Percentiles rank a stretch among this genome's conserved stretches.
Conservation (phyloP, 768 basidiomycete genomes). For the Amyloporia xantha region DNA sequence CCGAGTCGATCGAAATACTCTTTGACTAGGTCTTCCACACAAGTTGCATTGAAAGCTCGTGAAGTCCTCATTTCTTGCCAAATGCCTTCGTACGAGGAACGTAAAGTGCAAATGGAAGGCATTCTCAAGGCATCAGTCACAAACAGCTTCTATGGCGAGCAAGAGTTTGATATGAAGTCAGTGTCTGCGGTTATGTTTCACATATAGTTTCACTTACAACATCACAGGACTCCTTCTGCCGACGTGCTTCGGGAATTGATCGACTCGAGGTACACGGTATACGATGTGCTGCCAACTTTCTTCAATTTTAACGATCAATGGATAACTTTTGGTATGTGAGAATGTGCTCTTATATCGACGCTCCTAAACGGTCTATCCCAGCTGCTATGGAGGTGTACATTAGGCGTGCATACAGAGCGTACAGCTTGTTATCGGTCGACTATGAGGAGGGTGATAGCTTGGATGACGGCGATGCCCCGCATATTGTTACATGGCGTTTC, state of each 20-base stretch:
- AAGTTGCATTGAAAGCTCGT: slow-evolving; percentile 90
- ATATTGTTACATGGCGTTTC: slow-evolving; percentile 90
- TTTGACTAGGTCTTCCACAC: slow-evolving; percentile 69
- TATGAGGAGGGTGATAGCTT: slow-evolving; percentile 87
- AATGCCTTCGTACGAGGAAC: slow-evolving; percentile 96
- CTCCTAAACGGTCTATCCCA: slow-evolving; percentile 23
- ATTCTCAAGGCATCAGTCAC: slow-evolving; percentile 86
- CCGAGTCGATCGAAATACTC: too few species aligned
- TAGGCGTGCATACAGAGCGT: slow-evolving; percentile 92
- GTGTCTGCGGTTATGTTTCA: too few species aligned
- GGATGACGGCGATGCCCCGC: slow-evolving; percentile 78
- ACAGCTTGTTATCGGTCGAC: slow-evolving; percentile 85
- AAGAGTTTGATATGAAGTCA: slow-evolving; percentile 54
- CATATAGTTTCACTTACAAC: not conserved
- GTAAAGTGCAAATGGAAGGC: slow-evolving; percentile 88
- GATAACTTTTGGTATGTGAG: slow-evolving; percentile 72
- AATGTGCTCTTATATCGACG: too few species aligned
- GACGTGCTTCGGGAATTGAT: slow-evolving; percentile 90
- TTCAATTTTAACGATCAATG: slow-evolving; percentile 83
- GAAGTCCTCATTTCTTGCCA: slow-evolving; percentile 95
- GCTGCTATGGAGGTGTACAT: slow-evolving; percentile 96
- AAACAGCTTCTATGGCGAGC: slow-evolving; percentile 86
- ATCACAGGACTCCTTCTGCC: slow-evolving; percentile 64
- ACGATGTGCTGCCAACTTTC: slow-evolving; percentile 94
- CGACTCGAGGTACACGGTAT: slow-evolving; percentile 95